Evolutionary conservation across 2,329 filamentous ascomycete genomes (phyloP), one percentile per base, ranked within the genome.

Genomic region (Tolypocladium capitatum): DNA sequence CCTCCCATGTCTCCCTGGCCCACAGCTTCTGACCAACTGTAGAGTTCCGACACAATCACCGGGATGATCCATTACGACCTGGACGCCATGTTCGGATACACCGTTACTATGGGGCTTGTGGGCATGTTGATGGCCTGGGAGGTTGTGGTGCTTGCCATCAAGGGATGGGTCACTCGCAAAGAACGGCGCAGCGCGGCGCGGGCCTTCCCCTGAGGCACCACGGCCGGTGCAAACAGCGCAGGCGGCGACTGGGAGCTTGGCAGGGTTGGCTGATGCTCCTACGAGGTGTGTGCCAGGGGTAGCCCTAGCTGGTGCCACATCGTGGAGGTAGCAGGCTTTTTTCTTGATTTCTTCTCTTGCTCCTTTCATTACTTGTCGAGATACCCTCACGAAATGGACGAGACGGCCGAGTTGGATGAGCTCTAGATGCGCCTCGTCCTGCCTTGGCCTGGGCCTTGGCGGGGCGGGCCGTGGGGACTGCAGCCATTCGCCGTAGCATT

Each of bases 1-100:
- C 36, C 5, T 41, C 21, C 14, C 14, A n/a, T 28, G 21, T 41
- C 21, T 41, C 5, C 14, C 14, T 28, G 13, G 2, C 38, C 21
- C 5, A 18, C 2, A 8, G 14, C 6, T 32, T 48, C 55, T 63
- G 52, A 63, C 49, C 27, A 28, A 33, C 34, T n/a, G 5, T 47
- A 85, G 80, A 84, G 85, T 52, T 77, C 78, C 48, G 88, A 94
- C 59, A 84, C 84, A 0, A 77, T 96, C 27, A 63, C 73, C 10
- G 79, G 81, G n/a, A 86, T 95, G 70, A 82, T 90, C 50, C 74
- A 76, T 48, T 83, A 90, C 60, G 67, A 81, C 4, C 69, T 95
- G 16, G 86, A 95, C 59, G 86, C 86, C 53, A 96, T 95, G 89
- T 92, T 95, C 65, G 79, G 88, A 51, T 94, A 95, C 66, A 95